Conservation (phyloP, 1,139 yeast genomes). For the Spathaspora sp. region DNA sequence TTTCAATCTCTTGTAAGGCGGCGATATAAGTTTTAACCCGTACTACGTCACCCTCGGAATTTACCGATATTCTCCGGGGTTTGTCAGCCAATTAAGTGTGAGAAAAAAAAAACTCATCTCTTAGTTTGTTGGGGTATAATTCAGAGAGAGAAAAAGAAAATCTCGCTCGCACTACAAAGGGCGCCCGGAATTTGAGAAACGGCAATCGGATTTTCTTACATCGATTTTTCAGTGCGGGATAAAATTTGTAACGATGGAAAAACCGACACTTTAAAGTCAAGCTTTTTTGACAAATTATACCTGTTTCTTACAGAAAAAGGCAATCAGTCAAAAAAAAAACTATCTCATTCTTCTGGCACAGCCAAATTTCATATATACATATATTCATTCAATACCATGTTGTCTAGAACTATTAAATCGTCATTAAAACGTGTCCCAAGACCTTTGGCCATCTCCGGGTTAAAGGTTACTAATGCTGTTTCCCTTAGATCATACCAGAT, state of each 20-base stretch:
- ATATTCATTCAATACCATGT: slow-evolving; percentile 11
- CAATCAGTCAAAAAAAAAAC: background rate
- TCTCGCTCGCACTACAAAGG: background rate
- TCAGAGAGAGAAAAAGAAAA: too few relatives aligned
- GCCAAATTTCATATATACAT: background rate
- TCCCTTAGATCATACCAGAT: slow-evolving; percentile 12
- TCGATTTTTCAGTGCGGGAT: background rate
- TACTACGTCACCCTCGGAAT: background rate
- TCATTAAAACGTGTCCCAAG: slow-evolving; percentile 15
- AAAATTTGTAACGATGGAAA: slow-evolving; percentile 3
- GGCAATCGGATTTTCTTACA: background rate
- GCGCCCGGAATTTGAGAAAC: background rate
- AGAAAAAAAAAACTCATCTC: slow-evolving; percentile 2
- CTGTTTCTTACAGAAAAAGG: background rate
- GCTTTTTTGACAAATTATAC: background rate
- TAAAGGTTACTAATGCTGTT: slow-evolving; percentile 11
- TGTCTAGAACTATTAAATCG: slow-evolving; percentile 17
- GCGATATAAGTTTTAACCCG: background rate
- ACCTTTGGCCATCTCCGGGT: slow-evolving; percentile 7
- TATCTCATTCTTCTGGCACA: background rate
- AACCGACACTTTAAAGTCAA: background rate
- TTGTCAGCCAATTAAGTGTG: slow-evolving; percentile 4
- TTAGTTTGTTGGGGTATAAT: background rate
- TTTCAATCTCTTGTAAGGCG: background rate
- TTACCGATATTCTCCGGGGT: slow-evolving; percentile 8